Evolutionary conservation across 345 rosid genomes (phyloP).

Genomic region (Murraya koenigii): DNA sequence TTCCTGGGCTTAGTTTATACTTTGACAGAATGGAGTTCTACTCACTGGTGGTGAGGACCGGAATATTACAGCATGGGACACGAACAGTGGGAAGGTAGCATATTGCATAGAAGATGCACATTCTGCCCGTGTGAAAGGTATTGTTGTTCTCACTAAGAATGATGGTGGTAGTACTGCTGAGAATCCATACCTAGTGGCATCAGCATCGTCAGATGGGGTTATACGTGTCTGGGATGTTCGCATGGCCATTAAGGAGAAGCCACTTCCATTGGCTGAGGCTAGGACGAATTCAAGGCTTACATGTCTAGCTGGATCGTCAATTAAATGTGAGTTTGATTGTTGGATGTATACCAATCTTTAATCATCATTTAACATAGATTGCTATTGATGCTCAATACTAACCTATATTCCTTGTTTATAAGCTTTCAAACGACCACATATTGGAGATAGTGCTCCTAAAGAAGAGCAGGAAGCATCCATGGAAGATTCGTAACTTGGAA

Average conservation of each 20-base stretch:
- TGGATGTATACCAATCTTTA: background rate
- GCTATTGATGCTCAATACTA: background rate
- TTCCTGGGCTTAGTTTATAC: background rate
- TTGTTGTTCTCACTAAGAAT: conserved; percentile 61
- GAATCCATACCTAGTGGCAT: conserved; percentile 69
- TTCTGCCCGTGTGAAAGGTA: conserved; percentile 79
- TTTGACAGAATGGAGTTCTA: conserved; percentile 65
- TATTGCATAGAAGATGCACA: conserved; percentile 77
- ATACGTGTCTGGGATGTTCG: conserved; percentile 95
- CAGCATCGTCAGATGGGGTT: conserved; percentile 90
- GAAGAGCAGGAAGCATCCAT: conserved; percentile 15
- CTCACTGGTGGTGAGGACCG: conserved; percentile 90
- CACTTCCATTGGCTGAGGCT: conserved; percentile 75
- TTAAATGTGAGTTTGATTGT: conserved; percentile 50
- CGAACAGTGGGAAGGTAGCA: conserved; percentile 72
- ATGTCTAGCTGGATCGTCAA: conserved; percentile 82
- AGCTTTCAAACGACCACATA: conserved; percentile 30
- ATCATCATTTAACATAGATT: background rate
- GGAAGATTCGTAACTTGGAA: conserved; percentile 11
- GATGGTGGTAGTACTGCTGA: conserved; percentile 37
- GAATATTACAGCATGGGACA: conserved; percentile 86
- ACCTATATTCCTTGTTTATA: conserved; percentile 6
- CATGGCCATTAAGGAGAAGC: conserved; percentile 57
- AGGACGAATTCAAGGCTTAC: conserved; percentile 86
- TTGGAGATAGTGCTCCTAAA: conserved; percentile 20